These are phyloP conservation scores for Kluyveromyces dobzhanskii DNA, from an alignment of 805 yeast species.

Conservation along the genomic window DNA sequence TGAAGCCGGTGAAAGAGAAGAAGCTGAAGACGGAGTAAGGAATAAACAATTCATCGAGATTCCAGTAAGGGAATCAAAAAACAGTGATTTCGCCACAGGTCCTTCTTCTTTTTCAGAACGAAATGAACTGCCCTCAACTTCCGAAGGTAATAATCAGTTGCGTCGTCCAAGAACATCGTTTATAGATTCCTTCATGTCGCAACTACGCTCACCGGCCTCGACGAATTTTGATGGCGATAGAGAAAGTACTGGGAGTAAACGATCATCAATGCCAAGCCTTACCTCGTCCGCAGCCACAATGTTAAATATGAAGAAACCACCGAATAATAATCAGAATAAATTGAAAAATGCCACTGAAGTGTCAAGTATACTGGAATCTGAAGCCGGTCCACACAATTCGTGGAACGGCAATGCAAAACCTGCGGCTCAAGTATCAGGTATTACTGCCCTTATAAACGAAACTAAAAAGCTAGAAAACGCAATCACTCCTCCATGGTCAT, in stretches of 20 bases:
- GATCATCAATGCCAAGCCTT: constrained; percentile 8
- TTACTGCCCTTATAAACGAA: neutral
- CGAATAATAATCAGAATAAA: neutral
- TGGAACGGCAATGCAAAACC: neutral
- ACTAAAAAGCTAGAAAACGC: neutral
- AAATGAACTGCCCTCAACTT: too few species aligned
- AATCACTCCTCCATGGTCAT: constrained; percentile 25
- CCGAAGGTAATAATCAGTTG: constrained; percentile 5
- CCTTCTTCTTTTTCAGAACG: too few species aligned
- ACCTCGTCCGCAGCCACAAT: constrained; percentile 6
- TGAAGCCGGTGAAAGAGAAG: constrained; percentile 16
- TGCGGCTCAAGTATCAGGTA: neutral
- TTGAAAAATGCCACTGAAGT: neutral
- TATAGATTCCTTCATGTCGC: constrained; percentile 26
- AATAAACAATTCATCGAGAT: neutral
- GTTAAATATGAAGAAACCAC: neutral
- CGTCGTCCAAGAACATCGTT: constrained; percentile 22
- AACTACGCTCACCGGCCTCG: constrained; percentile 15
- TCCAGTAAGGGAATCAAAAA: constrained; percentile 3
- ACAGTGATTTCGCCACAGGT: too few species aligned
- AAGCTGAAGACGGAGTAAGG: constrained; percentile 10
- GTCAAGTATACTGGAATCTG: neutral
- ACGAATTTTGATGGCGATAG: constrained; percentile 9
- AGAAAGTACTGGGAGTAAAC: constrained; percentile 5
- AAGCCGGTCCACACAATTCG: neutral